phyloP scores from a whole-genome alignment of 805 yeast genomes.

The Saccharomycopsis selenospora region DNA sequence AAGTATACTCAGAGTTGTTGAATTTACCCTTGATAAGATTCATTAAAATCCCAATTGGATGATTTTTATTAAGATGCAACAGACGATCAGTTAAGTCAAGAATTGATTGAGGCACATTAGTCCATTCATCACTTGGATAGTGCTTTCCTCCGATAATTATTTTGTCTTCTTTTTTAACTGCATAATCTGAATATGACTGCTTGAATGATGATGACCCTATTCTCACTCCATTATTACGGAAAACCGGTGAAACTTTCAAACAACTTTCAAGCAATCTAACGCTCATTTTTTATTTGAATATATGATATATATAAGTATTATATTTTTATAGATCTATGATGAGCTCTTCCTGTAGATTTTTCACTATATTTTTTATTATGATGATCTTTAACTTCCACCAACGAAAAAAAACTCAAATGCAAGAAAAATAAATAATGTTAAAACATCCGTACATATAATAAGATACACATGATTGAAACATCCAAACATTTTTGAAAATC shows the following conservation, averaged over 20 bases:
- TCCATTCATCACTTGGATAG: conserved; percentile 66
- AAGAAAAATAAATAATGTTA: too few relatives aligned
- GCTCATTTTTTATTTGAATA: conserved; percentile 1
- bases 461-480: too few relatives aligned
- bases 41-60: conserved; percentile 85
- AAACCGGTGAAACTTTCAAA: neutral
- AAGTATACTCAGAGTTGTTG: conserved; percentile 60
- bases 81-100: conserved; percentile 60
- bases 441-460: too few relatives aligned
- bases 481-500: too few relatives aligned
- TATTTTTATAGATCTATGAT: too few relatives aligned
- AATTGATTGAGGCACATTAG: conserved; percentile 77
- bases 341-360: too few relatives aligned
- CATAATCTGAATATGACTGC: neutral
- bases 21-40: conserved; percentile 65
- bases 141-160: conserved; percentile 39
- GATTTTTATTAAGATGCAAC: conserved; percentile 64
- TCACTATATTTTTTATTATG: too few relatives aligned
- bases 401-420: too few relatives aligned
- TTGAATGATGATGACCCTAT: neutral
- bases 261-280: neutral
- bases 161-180: neutral
- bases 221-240: neutral
- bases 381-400: too few relatives aligned
- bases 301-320: too few relatives aligned